Base-by-base conservation (phyloP, 164 flowering plant species). In the Annona squamosa region DNA sequence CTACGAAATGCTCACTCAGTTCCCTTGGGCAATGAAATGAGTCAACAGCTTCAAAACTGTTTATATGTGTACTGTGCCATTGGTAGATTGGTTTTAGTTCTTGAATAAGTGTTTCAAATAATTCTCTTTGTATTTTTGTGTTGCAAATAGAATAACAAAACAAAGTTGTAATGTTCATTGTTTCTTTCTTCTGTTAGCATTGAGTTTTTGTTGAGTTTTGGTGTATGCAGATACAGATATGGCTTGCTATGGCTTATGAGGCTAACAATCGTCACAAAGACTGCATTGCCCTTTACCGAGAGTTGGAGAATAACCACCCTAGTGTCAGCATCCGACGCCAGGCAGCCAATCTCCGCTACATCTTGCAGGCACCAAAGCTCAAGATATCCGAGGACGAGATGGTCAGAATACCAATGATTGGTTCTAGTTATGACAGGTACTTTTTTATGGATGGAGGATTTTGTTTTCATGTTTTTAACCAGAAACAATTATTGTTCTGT, bases 211-310 rank as follows among this genome's bases (percentile, higher is more conserved):
- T 52, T 52, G 13, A 7, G 13, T 52, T 52, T 52, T 52, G 59
- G 59, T 18, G 44, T 73, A 57, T 77, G 69, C 87, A 95, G 99
- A 95, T 92, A 72, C 98, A 92, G 77, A 92, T 92, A 82, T 95
- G 99, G 99, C 90, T 95, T 62, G 99, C 99, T 18, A 92, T 95
- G 98, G 99, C 99, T 44, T 95, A 95, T 68, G 99, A 92, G 77
- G 99, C 99, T 26, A 90, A 92, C 70, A 89, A 92, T 67, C 91
- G 99, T 45, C 98, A 91, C 74, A 77, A 75, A 5, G 98, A 95
- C 79, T 92, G 99, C 80, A 95, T 95, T 78, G 88, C 79, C 12
- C 90, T 92, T 56, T 95, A 95, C 80, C 80, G 72, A 75, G 88
- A 88, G 71, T 78, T 95, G 84, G 98, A 95, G 81, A 76, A 71